Base-by-base conservation (phyloP, 768 basidiomycete genomes). In the Agrocybe pediades region DNA sequence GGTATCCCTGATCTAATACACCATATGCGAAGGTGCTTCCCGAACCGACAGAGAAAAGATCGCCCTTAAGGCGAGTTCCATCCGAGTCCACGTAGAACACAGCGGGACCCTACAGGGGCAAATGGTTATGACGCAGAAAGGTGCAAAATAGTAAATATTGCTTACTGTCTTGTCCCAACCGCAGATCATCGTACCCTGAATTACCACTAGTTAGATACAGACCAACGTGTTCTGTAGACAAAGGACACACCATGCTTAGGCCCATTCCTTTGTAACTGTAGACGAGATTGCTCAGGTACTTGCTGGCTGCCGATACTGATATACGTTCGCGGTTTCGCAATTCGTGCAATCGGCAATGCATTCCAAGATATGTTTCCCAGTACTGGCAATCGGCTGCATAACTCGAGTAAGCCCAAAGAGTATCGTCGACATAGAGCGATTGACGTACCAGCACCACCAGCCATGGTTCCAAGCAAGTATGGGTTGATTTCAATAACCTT, bases 401-500 rank as follows among this genome's bases (percentile, higher is more conserved):
- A n/a, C n/a, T n/a, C n/a, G n/a, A n/a, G n/a, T n/a, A n/a, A n/a
- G n/a, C n/a, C n/a, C n/a, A n/a, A n/a, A n/a, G n/a, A n/a, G n/a
- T n/a, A n/a, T n/a, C n/a, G n/a, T n/a, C n/a, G n/a, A n/a, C n/a
- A 27, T 17, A 29, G 8, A 27, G 25, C 50, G 44, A 20, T 3
- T 19, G 33, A 78, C 81, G 60, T 66, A 87, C 95, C 96, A 62
- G 97, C 97, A 71, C 96, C 96, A 72, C 97, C 97, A 57, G 97
- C 97, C 96, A 99, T 98, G 1, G 97, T 99, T 56, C 97, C 97
- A n/a, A 99, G 82, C 46, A 99, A 74, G 76, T 95, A 98, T 39
- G 93, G 93, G 75, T 98, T 98, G 73, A 99, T 99, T 76, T 99
- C 97, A 63, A 99, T 98, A 59, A 99, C 95, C 79, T 98, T 99